Evolutionary conservation across 495 filamentous ascomycete genomes (phyloP), one percentile per base, ranked within the genome.

Genomic region (Lepraria neglecta): DNA sequence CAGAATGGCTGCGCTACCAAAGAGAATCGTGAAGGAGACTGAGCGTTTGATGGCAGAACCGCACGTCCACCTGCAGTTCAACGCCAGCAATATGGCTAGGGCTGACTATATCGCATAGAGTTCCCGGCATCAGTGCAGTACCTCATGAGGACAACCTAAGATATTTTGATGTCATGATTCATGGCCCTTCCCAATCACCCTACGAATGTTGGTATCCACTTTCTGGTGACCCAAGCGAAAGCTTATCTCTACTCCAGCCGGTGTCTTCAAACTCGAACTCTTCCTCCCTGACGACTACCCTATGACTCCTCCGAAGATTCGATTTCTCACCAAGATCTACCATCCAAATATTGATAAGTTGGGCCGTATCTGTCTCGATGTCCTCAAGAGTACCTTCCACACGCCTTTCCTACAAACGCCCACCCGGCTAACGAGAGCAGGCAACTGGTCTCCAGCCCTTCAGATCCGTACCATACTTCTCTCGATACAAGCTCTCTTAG

Each of bases 261-360:
- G 94, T 54, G 83, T 96, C 66, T 99, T 99, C 80, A 91, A 92
- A 71, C 90, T 97, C 60, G 94, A 99, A 75, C 82, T 99, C 9
- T 99, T 99, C 76, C 80, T 99, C n/a, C 95, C 94, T 40, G 94
- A 99, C 69, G 94, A 99, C 75, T 99, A 99, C 70, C 94, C 94
- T 11, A 99, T 99, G 94, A 95, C 90, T 40, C 94, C 94, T 31
- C 94, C 94, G 14, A 96, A 97, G 78, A 96, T 99, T 65, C 88
- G 94, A 44, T 99, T 99, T 75, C 76, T 99, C 21, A 99, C 94
- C 65, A 96, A 96, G 75, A 99, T 99, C 73, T 99, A 96, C 73
- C 94, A 99, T 70, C 94, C 94, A 38, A 99, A 99, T 72, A 97
- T 99, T 64, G 94, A 99, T 71, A 92, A 94, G 74, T 83, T 97